phyloP scores from a whole-genome alignment of 495 filamentous ascomycete genomes.

The Hyaloscypha hepaticicola region DNA sequence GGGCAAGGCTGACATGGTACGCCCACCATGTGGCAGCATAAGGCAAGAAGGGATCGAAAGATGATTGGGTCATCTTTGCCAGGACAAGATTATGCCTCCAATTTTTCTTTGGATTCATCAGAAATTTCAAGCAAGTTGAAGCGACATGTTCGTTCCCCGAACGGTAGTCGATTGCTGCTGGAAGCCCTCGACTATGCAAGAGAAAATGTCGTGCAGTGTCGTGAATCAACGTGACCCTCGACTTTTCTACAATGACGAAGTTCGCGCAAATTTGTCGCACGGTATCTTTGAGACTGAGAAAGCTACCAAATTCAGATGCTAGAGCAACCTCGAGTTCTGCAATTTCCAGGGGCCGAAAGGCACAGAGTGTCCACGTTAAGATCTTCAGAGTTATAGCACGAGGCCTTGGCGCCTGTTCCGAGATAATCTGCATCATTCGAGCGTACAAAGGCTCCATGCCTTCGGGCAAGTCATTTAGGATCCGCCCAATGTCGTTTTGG shows the following conservation, averaged over 20 bases:
- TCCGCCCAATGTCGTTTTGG: slow-evolving; percentile 32
- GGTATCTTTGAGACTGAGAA: slow-evolving; percentile 13
- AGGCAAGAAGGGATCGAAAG: slow-evolving; percentile 1
- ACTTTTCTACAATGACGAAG: slow-evolving; percentile 39
- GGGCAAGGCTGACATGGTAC: slow-evolving; percentile 9
- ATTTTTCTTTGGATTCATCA: slow-evolving; percentile 1
- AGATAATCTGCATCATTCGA: slow-evolving; percentile 34
- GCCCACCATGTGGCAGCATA: slow-evolving; percentile 13
- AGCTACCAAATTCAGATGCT: not conserved
- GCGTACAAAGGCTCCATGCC: slow-evolving; percentile 43
- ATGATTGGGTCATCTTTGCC: not conserved
- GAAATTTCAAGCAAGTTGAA: slow-evolving; percentile 2
- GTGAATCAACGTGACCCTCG: slow-evolving; percentile 40
- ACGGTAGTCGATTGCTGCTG: not conserved
- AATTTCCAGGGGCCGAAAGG: slow-evolving; percentile 6
- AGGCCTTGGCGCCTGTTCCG: slow-evolving; percentile 6
- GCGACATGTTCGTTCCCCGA: slow-evolving; percentile 1
- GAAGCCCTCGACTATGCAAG: not conserved
- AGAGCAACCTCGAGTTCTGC: slow-evolving; percentile 7
- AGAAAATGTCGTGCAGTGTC: slow-evolving; percentile 35
- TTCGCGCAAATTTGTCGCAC: slow-evolving; percentile 34
- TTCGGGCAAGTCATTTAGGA: slow-evolving; percentile 39
- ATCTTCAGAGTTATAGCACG: slow-evolving; percentile 1
- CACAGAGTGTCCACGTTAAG: slow-evolving; percentile 20
- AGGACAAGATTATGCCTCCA: slow-evolving; percentile 1